Conservation (phyloP, 345 rosid genomes). For the Tarenaya hassleriana region DNA sequence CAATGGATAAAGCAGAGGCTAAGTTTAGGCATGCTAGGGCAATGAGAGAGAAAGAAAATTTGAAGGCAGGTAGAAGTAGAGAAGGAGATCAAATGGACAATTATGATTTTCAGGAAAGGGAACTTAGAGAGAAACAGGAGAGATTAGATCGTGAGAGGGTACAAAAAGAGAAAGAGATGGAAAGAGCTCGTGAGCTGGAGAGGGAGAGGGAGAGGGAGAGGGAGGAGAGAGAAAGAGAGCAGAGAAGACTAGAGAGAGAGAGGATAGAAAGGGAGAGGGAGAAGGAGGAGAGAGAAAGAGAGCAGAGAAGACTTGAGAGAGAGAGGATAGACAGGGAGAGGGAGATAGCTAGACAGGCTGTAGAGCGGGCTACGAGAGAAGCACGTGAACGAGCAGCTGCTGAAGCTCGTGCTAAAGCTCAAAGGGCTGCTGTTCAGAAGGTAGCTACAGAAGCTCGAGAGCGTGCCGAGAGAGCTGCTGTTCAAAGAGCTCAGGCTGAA, state of each 20-base stretch:
- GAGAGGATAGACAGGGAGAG: conserved; percentile 69
- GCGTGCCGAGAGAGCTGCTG: conserved; percentile 89
- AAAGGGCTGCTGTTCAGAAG: conserved; percentile 83
- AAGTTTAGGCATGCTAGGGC: conserved; percentile 81
- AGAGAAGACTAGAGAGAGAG: too few relatives aligned
- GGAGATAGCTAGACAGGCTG: conserved; percentile 72
- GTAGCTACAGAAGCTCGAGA: conserved; percentile 71
- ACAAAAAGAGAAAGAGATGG: conserved; percentile 47
- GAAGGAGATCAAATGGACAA: conserved; percentile 49
- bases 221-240: conserved; percentile 49
- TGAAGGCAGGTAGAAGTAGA: conserved; percentile 59
- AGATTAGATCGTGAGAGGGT: conserved; percentile 44
- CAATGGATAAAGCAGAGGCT: conserved; percentile 96
- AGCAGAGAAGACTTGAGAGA: conserved; percentile 44
- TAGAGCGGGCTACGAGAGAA: conserved; percentile 96
- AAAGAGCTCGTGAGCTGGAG: conserved; percentile 32
- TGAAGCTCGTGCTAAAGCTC: conserved; percentile 77
- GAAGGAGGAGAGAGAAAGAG: conserved; percentile 42
- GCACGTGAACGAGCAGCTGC: conserved; percentile 91
- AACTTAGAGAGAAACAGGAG: conserved; percentile 52
- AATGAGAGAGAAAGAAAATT: conserved; percentile 74
- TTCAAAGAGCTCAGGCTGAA: conserved; percentile 91
- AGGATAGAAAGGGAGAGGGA: conserved; percentile 42
- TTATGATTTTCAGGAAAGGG: conserved; percentile 59
- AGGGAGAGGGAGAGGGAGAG: conserved; percentile 59